Base-by-base conservation (phyloP, 2,329 filamentous ascomycete species). In the Ascosphaera apis region DNA sequence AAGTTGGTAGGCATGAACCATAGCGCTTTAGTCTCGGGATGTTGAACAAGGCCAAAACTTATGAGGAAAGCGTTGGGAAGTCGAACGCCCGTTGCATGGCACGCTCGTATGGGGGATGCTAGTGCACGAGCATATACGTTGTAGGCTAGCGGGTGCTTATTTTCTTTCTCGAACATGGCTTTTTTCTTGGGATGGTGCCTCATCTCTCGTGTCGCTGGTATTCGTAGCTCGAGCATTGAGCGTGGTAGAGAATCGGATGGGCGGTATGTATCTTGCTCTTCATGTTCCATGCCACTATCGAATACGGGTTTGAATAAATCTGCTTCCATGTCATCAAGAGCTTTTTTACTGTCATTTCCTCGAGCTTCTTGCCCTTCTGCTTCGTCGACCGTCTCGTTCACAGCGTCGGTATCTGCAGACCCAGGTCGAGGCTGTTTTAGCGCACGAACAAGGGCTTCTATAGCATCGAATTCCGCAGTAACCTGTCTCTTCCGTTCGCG, bases 61-160 rank as follows among this genome's bases (percentile, higher is more conserved):
- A 45, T 47, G 30, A 60, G 33, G 0, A 58, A 40, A 0, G 42
- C 48, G 5, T 41, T 44, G 3, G 56, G 56, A 8, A 57, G 17
- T n/a, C 56, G 44, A 6, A 43, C 40, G 1, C 45, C 44, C 3
- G 55, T 56, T 4, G 47, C 33, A 3, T 40, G 18, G 39, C 56
- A 60, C 42, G 48, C 41, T 16, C 56, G 51, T 1, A 48, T 28
- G 0, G 54, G 53, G 2, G 53, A 54, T 13, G 54, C 53, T 9
- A 60, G 48, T 15, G 52, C 52, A 23, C 50, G 37, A 2, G 56
- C 56, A 55, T 55, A 60, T 15, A 55, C 53, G 31, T 60, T 59
- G 12, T 47, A 44, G 19, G 39, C 34, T n/a, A 58, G 43, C 3
- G 47, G 41, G 11, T 49, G 44, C 17, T 44, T 39, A 31, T 55